These are phyloP conservation scores for Punctularia strigosozonata DNA, from an alignment of 768 basidiomycete genomes.

Conservation along the genomic window DNA sequence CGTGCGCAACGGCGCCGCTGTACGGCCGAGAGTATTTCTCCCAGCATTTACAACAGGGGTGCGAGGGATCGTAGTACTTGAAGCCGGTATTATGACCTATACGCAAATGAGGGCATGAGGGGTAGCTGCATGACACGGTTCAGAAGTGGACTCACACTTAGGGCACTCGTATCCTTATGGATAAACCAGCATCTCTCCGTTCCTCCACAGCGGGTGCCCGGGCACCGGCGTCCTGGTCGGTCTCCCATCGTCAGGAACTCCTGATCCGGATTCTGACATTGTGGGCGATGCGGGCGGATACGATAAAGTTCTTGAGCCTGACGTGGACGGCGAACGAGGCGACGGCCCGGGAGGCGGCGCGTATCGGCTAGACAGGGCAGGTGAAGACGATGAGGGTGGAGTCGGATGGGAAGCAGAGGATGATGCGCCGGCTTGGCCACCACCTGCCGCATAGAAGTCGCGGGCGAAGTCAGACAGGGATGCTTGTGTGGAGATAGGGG, in stretches of 20 bases:
- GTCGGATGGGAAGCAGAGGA: neutral
- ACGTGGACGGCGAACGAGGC: constrained; percentile 4
- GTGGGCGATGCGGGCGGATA: no score
- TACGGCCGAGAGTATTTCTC: constrained; percentile 51
- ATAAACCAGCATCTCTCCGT: constrained; percentile 58
- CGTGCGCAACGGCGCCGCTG: constrained; percentile 46
- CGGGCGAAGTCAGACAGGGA: constrained; percentile 46
- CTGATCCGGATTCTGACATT: neutral
- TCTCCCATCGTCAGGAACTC: constrained; percentile 34
- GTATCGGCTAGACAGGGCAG: no score
- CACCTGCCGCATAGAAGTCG: constrained; percentile 49
- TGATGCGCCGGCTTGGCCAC: no score
- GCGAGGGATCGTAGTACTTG: constrained; percentile 51
- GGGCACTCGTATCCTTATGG: constrained; percentile 48
- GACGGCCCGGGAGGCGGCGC: constrained; percentile 20
- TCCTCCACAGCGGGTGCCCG: constrained; percentile 54
- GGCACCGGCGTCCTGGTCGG: constrained; percentile 54
- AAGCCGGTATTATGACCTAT: constrained; percentile 70
- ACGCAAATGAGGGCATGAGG: no score
- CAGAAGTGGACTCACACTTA: constrained; percentile 43
- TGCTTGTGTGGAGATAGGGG: neutral
- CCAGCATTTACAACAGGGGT: constrained; percentile 72
- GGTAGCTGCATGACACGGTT: neutral
- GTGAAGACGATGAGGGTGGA: constrained; percentile 2
- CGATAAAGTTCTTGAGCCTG: no score